Evolutionary conservation across 805 yeast species (phyloP).

Genomic region (Metschnikowia chrysomelidarum): DNA sequence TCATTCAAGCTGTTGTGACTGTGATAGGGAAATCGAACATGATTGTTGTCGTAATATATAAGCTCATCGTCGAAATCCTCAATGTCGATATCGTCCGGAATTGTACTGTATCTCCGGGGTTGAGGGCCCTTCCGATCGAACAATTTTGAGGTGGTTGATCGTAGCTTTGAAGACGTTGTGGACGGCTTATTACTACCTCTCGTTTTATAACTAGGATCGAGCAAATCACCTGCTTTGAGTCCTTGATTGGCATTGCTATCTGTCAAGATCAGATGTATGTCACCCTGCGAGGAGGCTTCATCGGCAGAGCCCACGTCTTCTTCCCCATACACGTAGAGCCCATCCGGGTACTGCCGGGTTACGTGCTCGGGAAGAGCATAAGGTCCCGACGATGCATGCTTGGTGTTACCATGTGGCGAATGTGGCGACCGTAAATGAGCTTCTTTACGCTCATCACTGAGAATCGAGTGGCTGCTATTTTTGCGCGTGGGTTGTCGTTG

Average conservation of each 20-base stretch:
- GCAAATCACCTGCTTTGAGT: constrained; percentile 4
- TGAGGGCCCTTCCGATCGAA: constrained; percentile 74
- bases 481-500: constrained; percentile 16
- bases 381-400: constrained; percentile 1
- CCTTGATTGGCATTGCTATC: constrained; percentile 7
- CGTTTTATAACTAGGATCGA: constrained; percentile 11
- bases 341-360: constrained; percentile 27
- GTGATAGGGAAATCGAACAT: constrained; percentile 38
- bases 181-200: constrained; percentile 32
- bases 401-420: constrained; percentile 9
- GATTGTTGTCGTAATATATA: constrained; percentile 42
- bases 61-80: constrained; percentile 56
- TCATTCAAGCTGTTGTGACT: constrained; percentile 28
- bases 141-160: constrained; percentile 70
- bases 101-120: constrained; percentile 69
- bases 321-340: constrained; percentile 26
- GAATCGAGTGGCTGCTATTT: constrained; percentile 14
- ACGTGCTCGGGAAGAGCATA: constrained; percentile 13
- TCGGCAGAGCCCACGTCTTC: constrained; percentile 27
- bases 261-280: constrained; percentile 18
- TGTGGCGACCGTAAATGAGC: constrained; percentile 12
- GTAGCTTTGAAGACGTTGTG: constrained; percentile 39
- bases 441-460: constrained; percentile 15
- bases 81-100: constrained; percentile 58
- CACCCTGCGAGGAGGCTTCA: constrained; percentile 32